Conservation (phyloP, 1,284 basidiomycete species). For the Ceratobasidium theobromae region DNA sequence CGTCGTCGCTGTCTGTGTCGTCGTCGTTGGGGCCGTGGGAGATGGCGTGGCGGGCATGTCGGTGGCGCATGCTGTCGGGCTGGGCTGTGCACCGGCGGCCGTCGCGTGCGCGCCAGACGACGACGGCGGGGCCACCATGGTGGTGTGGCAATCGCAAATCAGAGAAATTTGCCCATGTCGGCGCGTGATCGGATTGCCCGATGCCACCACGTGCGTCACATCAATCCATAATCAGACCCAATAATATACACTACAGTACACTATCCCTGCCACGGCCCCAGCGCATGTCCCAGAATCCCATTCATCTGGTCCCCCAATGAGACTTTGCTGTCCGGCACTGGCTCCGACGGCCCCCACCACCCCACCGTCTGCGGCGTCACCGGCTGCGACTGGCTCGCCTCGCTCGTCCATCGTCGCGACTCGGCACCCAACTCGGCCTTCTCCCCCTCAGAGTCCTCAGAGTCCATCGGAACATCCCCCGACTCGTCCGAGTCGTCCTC, state of each 20-base stretch:
- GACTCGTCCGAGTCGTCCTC: slow-evolving; percentile 6
- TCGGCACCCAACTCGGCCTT: neutral
- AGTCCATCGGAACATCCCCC: neutral
- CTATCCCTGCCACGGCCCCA: slow-evolving; percentile 2
- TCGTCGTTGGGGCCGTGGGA: neutral
- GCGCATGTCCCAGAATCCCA: slow-evolving; percentile 1
- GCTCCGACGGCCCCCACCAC: no score
- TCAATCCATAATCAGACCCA: neutral
- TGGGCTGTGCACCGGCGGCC: no score
- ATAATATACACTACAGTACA: neutral
- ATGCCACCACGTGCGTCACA: neutral
- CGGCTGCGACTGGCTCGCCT: slow-evolving; percentile 19
- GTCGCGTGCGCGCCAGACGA: no score
- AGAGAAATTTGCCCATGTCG: neutral
- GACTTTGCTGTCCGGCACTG: neutral
- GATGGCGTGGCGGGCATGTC: neutral
- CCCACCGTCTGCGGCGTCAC: no score
- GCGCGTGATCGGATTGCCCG: neutral
- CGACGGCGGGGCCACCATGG: neutral
- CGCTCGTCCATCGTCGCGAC: neutral
- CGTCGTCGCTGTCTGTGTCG: neutral
- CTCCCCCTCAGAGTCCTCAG: neutral
- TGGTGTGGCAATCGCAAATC: neutral
- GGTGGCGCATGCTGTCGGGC: no score
- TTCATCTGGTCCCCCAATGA: neutral